Percentiles rank a stretch among this genome's conserved stretches.
Evolutionary conservation across 78 protist species (phyloP).

Genomic region (Dictyostelium citrinum): DNA sequence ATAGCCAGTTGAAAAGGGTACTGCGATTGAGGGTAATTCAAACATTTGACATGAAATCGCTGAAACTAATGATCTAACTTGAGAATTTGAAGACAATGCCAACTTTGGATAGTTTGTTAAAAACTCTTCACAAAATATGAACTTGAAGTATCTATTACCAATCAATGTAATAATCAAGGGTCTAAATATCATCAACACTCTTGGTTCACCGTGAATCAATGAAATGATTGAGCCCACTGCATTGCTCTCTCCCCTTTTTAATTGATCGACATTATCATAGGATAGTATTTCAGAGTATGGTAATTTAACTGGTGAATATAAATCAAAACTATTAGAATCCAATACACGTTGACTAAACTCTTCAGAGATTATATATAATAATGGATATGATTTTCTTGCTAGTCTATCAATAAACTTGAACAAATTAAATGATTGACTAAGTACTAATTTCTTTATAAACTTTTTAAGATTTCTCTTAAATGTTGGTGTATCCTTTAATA

Average conservation of each 20-base stretch:
- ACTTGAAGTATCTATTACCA: slow-evolving; percentile 36
- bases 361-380: slow-evolving; percentile 22
- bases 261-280: background rate
- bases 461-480: background rate
- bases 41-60: slow-evolving; percentile 70
- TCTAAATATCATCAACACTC: background rate
- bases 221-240: background rate
- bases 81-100: background rate
- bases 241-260: background rate
- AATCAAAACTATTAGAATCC: slow-evolving; percentile 11
- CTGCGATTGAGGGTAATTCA: slow-evolving; percentile 46
- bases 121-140: slow-evolving; percentile 47
- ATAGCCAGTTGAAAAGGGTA: slow-evolving; percentile 50
- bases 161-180: slow-evolving; percentile 26
- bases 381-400: slow-evolving; percentile 19
- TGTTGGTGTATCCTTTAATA: background rate
- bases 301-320: background rate
- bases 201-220: background rate
- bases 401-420: slow-evolving; percentile 15
- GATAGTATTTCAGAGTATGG: slow-evolving; percentile 4
- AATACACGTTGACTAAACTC: slow-evolving; percentile 4
- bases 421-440: background rate
- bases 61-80: background rate
- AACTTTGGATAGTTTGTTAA: background rate
- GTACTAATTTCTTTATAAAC: background rate